Percentiles rank a stretch among this genome's conserved stretches.
phyloP scores from a whole-genome alignment of 2,329 filamentous ascomycete species.

The Colletotrichum horii region DNA sequence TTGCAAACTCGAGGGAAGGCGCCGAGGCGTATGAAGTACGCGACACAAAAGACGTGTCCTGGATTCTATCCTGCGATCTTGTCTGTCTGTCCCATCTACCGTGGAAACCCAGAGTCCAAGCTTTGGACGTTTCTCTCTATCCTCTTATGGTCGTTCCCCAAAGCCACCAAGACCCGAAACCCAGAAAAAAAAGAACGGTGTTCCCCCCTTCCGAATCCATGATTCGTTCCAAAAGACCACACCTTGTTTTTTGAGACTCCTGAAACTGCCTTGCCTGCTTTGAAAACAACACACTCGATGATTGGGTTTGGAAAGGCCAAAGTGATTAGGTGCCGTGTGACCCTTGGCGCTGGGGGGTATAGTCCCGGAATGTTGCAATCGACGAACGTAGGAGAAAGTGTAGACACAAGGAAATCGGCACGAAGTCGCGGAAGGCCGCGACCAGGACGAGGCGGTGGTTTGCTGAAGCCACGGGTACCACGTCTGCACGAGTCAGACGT shows the following conservation, averaged over 20 bases:
- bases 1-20: neutral
- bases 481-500: neutral
- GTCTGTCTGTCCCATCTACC: slow-evolving; percentile 3
- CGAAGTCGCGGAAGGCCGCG: slow-evolving; percentile 15
- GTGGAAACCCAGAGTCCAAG: slow-evolving; percentile 16
- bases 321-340: slow-evolving; percentile 2
- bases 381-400: neutral
- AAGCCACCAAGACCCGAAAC: neutral
- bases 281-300: neutral
- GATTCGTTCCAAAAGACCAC: neutral
- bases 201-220: neutral
- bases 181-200: neutral
- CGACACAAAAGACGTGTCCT: neutral
- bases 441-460: slow-evolving; percentile 3
- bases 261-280: slow-evolving; percentile 16
- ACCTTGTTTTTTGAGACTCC: slow-evolving; percentile 12
- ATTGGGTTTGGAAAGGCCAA: neutral
- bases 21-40: neutral
- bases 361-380: neutral
- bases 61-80: slow-evolving; percentile 7
- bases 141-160: neutral
- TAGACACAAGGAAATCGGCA: slow-evolving; percentile 20
- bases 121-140: neutral
- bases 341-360: slow-evolving; percentile 13
- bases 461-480: slow-evolving; percentile 11